These are phyloP conservation scores for Raffaelea albimanens DNA, from an alignment of 2,329 filamentous ascomycete genomes.

Conservation along the genomic window DNA sequence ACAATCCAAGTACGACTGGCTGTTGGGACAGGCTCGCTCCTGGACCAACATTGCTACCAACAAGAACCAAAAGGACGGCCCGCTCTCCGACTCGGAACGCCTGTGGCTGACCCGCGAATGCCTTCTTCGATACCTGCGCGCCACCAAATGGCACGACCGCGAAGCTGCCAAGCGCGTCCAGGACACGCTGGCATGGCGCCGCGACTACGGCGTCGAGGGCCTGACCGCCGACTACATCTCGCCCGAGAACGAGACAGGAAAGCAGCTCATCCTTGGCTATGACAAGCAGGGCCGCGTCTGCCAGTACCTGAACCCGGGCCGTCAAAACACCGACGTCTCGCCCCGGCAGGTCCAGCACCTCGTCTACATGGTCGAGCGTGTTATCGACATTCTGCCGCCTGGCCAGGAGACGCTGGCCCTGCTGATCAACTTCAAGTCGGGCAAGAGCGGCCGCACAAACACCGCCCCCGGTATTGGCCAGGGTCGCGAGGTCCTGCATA, in stretches of 20 bases:
- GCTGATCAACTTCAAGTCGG: constrained; percentile 84
- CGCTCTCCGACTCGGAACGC: constrained; percentile 69
- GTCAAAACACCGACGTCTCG: constrained; percentile 83
- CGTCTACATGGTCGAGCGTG: constrained; percentile 90
- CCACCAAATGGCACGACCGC: constrained; percentile 77
- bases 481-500: constrained; percentile 75
- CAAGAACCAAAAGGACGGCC: constrained; percentile 44
- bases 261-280: constrained; percentile 82
- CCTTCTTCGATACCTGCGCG: constrained; percentile 82
- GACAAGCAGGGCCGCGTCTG: constrained; percentile 81
- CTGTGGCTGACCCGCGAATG: constrained; percentile 91
- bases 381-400: constrained; percentile 77
- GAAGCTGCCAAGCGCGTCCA: constrained; percentile 73
- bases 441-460: constrained; percentile 59
- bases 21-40: constrained; percentile 59
- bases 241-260: constrained; percentile 91
- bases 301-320: constrained; percentile 79
- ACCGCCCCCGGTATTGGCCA: constrained; percentile 63
- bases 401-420: constrained; percentile 80
- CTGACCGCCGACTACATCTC: constrained; percentile 82
- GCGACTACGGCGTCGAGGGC: constrained; percentile 76
- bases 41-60: constrained; percentile 58
- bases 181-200: constrained; percentile 75
- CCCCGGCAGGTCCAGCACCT: constrained; percentile 87
- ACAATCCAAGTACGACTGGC: constrained; percentile 66